phyloP scores from a whole-genome alignment of 306 rosid genomes.

The Myrica gale region DNA sequence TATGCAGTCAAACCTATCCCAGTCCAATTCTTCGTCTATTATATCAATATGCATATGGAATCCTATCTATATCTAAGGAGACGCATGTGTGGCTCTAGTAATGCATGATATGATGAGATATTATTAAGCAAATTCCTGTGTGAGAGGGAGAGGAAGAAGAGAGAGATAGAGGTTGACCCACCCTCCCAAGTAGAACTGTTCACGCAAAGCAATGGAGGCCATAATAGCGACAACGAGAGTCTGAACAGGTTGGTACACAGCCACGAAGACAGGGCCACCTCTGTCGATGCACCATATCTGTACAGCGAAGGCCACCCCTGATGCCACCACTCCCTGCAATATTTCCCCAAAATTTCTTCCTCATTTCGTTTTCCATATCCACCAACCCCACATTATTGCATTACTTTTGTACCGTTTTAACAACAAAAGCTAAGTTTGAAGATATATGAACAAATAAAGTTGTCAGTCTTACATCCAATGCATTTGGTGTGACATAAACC shows the following conservation, averaged over 20 bases:
- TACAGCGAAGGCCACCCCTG: constrained; percentile 97
- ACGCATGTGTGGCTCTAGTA: not conserved
- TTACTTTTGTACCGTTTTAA: constrained; percentile 28
- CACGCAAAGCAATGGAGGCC: constrained; percentile 96
- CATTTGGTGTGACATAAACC: not conserved
- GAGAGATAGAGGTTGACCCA: constrained; percentile 11
- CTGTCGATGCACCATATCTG: constrained; percentile 99
- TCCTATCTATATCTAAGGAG: not conserved
- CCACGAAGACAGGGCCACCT: constrained; percentile 98
- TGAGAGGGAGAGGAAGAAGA: not conserved
- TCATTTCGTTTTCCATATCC: constrained; percentile 17
- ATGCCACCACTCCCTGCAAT: constrained; percentile 94
- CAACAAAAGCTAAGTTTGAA: constrained; percentile 26
- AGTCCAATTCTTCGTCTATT: not conserved
- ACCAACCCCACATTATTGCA: constrained; percentile 35
- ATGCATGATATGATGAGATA: not conserved
- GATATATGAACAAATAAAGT: not conserved
- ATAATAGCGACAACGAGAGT: constrained; percentile 92
- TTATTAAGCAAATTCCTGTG: not conserved
- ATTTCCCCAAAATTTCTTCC: not conserved
- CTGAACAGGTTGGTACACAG: constrained; percentile 98
- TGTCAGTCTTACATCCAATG: not conserved
- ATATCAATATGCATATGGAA: not conserved
- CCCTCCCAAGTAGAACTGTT: constrained; percentile 97
- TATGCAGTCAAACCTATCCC: not conserved